Percentiles rank a stretch among this genome's conserved stretches.
Evolutionary conservation across 495 filamentous ascomycete species (phyloP).

Genomic region (Trichoderma asperelloides): DNA sequence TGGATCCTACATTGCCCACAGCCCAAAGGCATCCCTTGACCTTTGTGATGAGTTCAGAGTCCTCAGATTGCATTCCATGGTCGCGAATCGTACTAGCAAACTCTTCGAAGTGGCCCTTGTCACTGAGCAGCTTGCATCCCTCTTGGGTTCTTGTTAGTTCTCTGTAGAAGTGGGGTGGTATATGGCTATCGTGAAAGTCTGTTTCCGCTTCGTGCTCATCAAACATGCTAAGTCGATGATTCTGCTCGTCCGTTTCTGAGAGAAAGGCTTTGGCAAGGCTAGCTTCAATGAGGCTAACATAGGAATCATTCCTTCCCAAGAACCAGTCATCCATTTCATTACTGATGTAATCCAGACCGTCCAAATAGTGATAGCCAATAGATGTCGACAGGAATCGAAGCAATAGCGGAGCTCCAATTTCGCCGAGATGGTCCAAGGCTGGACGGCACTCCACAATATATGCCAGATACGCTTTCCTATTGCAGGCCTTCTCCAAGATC

Average conservation of each 20-base stretch:
- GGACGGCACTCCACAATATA: conserved; percentile 94
- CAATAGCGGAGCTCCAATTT: conserved; percentile 90
- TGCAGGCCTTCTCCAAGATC: conserved; percentile 95
- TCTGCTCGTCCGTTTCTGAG: conserved; percentile 49
- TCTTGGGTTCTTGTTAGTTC: conserved; percentile 89
- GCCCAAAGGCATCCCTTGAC: conserved; percentile 98
- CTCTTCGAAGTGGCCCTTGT: conserved; percentile 92
- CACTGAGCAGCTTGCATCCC: conserved; percentile 77
- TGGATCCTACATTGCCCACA: conserved; percentile 93
- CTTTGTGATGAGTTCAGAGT: conserved; percentile 80
- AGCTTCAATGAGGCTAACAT: conserved; percentile 90
- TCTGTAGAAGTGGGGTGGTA: conserved; percentile 94
- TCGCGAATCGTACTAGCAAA: conserved; percentile 84
- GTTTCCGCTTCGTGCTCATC: conserved; percentile 42
- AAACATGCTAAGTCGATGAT: conserved; percentile 43
- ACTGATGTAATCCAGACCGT: conserved; percentile 95
- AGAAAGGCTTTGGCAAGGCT: conserved; percentile 84
- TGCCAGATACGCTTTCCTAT: conserved; percentile 77
- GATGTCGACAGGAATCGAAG: conserved; percentile 91
- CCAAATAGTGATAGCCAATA: conserved; percentile 93
- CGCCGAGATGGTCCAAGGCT: conserved; percentile 90
- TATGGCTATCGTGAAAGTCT: conserved; percentile 40
- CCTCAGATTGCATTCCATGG: conserved; percentile 70
- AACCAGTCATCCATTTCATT: conserved; percentile 99
- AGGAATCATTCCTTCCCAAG: conserved; percentile 84